Conservation (phyloP, 129 eudicot species). For the Sambucus nigra region DNA sequence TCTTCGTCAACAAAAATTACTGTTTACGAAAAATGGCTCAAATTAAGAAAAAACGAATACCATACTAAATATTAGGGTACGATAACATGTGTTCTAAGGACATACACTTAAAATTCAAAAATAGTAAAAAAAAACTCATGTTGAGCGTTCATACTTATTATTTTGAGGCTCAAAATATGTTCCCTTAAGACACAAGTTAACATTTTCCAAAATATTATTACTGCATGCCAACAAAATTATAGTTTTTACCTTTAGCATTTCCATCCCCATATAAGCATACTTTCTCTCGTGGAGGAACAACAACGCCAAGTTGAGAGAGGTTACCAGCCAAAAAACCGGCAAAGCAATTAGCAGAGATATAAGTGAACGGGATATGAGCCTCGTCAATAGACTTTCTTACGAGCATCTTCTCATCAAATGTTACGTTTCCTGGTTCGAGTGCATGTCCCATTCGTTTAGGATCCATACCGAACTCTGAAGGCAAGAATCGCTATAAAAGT, state of each 20-base stretch:
- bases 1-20: background rate
- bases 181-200: no score
- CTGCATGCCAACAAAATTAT: background rate
- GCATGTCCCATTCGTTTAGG: constrained; percentile 4
- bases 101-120: no score
- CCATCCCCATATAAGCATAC: constrained; percentile 6
- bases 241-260: constrained; percentile 1
- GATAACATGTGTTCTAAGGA: no score
- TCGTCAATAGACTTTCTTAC: constrained; percentile 5
- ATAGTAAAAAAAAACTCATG: no score
- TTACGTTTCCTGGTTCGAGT: constrained; percentile 4
- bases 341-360: constrained; percentile 5
- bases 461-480: constrained; percentile 8
- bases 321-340: background rate
- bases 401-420: constrained; percentile 6
- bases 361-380: background rate
- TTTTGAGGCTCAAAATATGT: no score
- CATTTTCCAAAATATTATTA: no score
- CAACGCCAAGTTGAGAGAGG: background rate
- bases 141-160: no score
- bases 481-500: constrained; percentile 2
- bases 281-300: background rate
- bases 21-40: background rate
- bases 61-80: background rate
- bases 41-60: no score